A percentile compares a stretch with the other conserved stretches of the same genome.
Conservation (phyloP, 1,284 basidiomycete genomes). For the Ustilago xerochloae region DNA sequence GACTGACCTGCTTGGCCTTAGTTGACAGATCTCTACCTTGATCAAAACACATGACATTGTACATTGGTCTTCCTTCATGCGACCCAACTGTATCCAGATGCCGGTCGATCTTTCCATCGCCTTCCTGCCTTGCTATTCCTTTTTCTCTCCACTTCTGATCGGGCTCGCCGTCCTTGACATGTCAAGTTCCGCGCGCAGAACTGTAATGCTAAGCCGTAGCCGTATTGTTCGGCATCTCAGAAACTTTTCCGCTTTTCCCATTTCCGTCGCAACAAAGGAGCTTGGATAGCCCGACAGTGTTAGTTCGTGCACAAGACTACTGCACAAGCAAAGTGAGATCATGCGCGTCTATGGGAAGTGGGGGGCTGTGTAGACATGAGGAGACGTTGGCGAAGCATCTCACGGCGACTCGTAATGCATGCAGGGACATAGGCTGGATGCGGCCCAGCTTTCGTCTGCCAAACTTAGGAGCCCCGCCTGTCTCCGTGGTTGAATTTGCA, state of each 20-base stretch:
- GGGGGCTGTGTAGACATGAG: conserved; percentile 2
- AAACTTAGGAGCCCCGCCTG: conserved; percentile 10
- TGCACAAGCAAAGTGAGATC: conserved; percentile 2
- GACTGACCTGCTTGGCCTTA: too few species aligned
- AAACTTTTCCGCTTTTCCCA: too few species aligned
- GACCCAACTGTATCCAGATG: conserved; percentile 9
- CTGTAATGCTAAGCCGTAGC: too few species aligned
- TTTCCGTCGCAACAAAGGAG: too few species aligned
- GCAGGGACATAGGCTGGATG: conserved; percentile 4
- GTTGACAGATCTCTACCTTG: neutral
- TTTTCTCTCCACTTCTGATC: neutral
- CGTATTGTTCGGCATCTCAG: too few species aligned
- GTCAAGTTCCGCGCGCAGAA: neutral
- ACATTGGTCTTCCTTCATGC: conserved; percentile 29
- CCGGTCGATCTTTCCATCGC: conserved; percentile 10
- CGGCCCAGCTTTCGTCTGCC: conserved; percentile 7
- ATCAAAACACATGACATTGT: conserved; percentile 45
- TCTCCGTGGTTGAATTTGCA: conserved; percentile 1
- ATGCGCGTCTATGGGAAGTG: neutral
- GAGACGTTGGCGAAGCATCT: conserved; percentile 34
- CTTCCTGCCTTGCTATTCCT: too few species aligned
- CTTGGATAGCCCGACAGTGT: too few species aligned
- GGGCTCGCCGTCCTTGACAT: neutral
- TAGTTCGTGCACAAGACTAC: too few species aligned
- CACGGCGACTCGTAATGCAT: conserved; percentile 41